phyloP scores from a whole-genome alignment of 2,329 filamentous ascomycete species.

The Exophiala phaeomuriformis region DNA sequence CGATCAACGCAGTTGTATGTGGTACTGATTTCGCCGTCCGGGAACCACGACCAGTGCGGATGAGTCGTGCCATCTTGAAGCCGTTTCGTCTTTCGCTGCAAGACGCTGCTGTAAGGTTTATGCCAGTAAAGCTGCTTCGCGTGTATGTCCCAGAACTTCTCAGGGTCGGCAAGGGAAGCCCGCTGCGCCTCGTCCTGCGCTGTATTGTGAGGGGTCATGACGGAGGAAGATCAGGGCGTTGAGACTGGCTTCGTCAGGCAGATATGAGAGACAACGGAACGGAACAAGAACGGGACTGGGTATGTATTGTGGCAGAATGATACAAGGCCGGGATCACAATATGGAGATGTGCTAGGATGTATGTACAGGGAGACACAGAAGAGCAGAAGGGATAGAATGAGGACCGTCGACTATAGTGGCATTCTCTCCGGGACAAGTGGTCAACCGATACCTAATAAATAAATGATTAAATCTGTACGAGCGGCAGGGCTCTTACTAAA shows the following conservation, averaged over 20 bases:
- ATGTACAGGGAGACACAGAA: no score
- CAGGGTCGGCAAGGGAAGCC: constrained; percentile 59
- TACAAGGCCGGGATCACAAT: no score
- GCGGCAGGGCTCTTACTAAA: background rate
- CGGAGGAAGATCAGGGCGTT: background rate
- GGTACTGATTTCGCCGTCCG: constrained; percentile 79
- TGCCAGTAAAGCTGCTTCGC: constrained; percentile 75
- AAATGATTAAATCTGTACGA: no score
- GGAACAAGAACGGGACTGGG: background rate
- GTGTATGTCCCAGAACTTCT: constrained; percentile 67
- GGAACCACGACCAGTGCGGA: constrained; percentile 83
- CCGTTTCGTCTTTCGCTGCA: constrained; percentile 56
- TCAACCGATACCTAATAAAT: no score
- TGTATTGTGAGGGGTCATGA: constrained; percentile 22
- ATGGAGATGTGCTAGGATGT: no score
- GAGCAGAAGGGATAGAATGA: no score
- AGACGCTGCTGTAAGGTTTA: constrained; percentile 58
- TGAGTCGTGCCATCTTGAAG: constrained; percentile 58
- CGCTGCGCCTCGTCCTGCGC: constrained; percentile 47
- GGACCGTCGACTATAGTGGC: no score
- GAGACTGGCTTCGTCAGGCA: no score
- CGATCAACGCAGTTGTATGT: constrained; percentile 88
- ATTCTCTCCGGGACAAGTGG: no score
- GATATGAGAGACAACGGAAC: background rate
- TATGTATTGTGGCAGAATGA: no score